Conservation (phyloP, 768 basidiomycete species). For the Tephrocybe sp. region DNA sequence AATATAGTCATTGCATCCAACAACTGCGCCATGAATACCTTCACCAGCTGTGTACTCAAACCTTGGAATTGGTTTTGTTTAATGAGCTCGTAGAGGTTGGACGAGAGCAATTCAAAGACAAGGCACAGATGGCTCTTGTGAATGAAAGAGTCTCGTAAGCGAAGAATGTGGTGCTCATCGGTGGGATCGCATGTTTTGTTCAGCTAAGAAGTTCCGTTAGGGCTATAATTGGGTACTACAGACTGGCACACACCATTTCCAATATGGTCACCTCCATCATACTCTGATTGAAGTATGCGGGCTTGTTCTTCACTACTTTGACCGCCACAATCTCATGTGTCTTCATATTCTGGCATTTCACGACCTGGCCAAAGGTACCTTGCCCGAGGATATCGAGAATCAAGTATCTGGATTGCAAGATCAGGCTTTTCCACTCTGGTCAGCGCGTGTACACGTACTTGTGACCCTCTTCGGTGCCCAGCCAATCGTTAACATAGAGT, state of each 20-base stretch:
- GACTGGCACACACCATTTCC: constrained; percentile 72
- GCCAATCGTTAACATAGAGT: constrained; percentile 97
- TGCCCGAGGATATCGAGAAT: constrained; percentile 98
- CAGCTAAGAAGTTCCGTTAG: constrained; percentile 49
- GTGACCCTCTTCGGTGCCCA: constrained; percentile 92
- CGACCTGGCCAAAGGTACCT: constrained; percentile 98
- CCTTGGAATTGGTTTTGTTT: constrained; percentile 99
- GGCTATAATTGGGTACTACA: neutral
- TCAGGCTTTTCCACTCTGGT: constrained; percentile 10
- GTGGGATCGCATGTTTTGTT: constrained; percentile 92
- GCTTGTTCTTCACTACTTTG: constrained; percentile 99
- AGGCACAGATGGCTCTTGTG: constrained; percentile 96
- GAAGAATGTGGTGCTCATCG: constrained; percentile 95
- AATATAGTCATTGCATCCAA: constrained; percentile 89
- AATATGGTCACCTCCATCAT: constrained; percentile 99
- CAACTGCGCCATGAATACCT: constrained; percentile 96
- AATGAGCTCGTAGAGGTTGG: constrained; percentile 98
- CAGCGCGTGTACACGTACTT: constrained; percentile 54
- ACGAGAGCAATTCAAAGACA: constrained; percentile 95
- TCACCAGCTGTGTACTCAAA: constrained; percentile 92
- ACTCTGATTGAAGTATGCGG: constrained; percentile 98
- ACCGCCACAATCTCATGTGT: constrained; percentile 98
- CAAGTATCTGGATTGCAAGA: constrained; percentile 62
- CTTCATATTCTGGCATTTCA: constrained; percentile 99
- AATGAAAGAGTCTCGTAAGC: constrained; percentile 93